Conservation (phyloP, 1,139 yeast genomes). For the Arxiozyma slooffiae region DNA sequence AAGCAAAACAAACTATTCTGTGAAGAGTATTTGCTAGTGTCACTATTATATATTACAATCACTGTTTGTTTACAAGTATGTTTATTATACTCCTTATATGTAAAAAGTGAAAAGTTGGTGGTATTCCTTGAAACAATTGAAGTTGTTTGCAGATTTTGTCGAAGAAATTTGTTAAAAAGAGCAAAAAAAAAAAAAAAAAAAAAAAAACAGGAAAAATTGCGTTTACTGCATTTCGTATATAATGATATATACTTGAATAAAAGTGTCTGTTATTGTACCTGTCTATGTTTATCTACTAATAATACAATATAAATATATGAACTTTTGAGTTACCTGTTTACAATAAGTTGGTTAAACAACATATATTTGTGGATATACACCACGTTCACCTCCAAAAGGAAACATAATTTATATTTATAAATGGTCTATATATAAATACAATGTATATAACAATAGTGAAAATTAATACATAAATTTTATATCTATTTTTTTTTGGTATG, state of each 20-base stretch:
- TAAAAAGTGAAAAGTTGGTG: neutral
- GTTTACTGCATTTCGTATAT: neutral
- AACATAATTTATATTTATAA: too few species aligned
- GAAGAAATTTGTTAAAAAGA: neutral
- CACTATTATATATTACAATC: too few species aligned
- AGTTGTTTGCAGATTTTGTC: neutral
- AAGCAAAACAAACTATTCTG: too few species aligned
- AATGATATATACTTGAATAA: neutral
- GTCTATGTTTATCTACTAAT: too few species aligned
- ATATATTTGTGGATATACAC: neutral
- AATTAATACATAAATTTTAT: neutral
- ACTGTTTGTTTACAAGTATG: neutral
- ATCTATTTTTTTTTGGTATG: neutral
- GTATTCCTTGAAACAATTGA: neutral
- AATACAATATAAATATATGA: too few species aligned
- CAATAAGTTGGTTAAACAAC: too few species aligned
- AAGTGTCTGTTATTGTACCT: too few species aligned
- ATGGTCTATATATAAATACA: neutral
- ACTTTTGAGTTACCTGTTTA: too few species aligned
- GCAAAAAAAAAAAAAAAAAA: neutral
- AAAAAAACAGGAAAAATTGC: neutral
- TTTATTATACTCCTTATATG: neutral
- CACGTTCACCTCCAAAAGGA: neutral
- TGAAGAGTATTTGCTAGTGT: too few species aligned
- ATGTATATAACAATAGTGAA: too few species aligned